These are phyloP conservation scores for Colletotrichum musae DNA, from an alignment of 2,329 filamentous ascomycete species.

Conservation along the genomic window DNA sequence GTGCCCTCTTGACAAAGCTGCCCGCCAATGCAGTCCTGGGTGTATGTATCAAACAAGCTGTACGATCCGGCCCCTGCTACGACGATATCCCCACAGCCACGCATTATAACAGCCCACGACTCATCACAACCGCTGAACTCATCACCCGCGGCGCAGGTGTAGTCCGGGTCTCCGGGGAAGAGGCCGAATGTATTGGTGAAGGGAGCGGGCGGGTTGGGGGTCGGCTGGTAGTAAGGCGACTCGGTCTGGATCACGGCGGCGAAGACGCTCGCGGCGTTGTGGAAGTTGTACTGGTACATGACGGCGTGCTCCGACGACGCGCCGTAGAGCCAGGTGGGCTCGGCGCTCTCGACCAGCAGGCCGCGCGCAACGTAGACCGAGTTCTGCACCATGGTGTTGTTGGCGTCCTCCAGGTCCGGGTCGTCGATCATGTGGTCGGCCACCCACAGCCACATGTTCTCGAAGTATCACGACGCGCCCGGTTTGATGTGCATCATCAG, in stretches of 20 bases:
- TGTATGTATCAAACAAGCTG: slow-evolving; percentile 45
- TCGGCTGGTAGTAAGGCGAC: slow-evolving; percentile 72
- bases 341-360: slow-evolving; percentile 51
- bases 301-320: slow-evolving; percentile 65
- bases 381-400: slow-evolving; percentile 67
- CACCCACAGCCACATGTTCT: slow-evolving; percentile 76
- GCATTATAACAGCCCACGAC: slow-evolving; percentile 45
- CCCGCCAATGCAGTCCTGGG: slow-evolving; percentile 39
- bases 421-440: slow-evolving; percentile 71
- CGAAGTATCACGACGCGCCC: slow-evolving; percentile 63
- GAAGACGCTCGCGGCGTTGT: slow-evolving; percentile 62
- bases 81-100: slow-evolving; percentile 39
- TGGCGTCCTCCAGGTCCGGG: slow-evolving; percentile 58
- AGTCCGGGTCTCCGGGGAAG: slow-evolving; percentile 39
- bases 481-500: slow-evolving; percentile 59
- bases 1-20: slow-evolving; percentile 46
- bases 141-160: slow-evolving; percentile 31
- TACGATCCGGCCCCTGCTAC: slow-evolving; percentile 48
- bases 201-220: slow-evolving; percentile 40
- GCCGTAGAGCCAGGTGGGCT: slow-evolving; percentile 56
- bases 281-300: slow-evolving; percentile 67
- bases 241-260: slow-evolving; percentile 79
- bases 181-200: slow-evolving; percentile 34
- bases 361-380: slow-evolving; percentile 54
- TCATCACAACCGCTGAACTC: slow-evolving; percentile 42